Conservation (phyloP, 2,329 filamentous ascomycete genomes). For the Coniochaeta sp. region DNA sequence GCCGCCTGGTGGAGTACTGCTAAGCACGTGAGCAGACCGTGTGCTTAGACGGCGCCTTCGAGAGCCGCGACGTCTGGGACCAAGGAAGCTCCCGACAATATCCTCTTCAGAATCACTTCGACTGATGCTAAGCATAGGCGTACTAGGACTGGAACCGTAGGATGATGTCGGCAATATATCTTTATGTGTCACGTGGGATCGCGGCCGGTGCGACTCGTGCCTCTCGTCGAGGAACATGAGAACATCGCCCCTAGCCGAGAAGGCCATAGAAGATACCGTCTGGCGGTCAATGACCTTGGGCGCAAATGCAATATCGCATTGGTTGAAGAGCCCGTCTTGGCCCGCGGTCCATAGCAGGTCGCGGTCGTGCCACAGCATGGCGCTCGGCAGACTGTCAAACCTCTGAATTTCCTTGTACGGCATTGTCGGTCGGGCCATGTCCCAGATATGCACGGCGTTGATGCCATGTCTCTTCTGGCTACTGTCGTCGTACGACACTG, state of each 20-base stretch:
- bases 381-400: constrained; percentile 50
- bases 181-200: constrained; percentile 24
- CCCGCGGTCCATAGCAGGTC: constrained; percentile 62
- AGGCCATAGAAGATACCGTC: constrained; percentile 52
- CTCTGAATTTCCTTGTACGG: constrained; percentile 59
- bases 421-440: constrained; percentile 59
- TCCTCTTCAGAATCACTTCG: constrained; percentile 61
- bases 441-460: constrained; percentile 58
- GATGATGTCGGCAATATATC: constrained; percentile 26
- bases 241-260: constrained; percentile 52
- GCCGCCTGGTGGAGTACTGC: constrained; percentile 48
- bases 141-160: constrained; percentile 40
- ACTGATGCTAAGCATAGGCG: constrained; percentile 46
- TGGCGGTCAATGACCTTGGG: constrained; percentile 56
- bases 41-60: constrained; percentile 34
- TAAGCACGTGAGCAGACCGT: constrained; percentile 36
- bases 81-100: constrained; percentile 52
- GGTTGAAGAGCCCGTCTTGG: constrained; percentile 53
- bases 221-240: constrained; percentile 57
- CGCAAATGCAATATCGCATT: constrained; percentile 59
- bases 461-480: constrained; percentile 47
- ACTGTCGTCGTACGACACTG: constrained; percentile 53
- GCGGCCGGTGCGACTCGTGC: constrained; percentile 34
- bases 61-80: constrained; percentile 30
- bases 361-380: constrained; percentile 56